Evolutionary conservation across 75 land plant genomes (phyloP).

Genomic region (Selaginella tamariscina): DNA sequence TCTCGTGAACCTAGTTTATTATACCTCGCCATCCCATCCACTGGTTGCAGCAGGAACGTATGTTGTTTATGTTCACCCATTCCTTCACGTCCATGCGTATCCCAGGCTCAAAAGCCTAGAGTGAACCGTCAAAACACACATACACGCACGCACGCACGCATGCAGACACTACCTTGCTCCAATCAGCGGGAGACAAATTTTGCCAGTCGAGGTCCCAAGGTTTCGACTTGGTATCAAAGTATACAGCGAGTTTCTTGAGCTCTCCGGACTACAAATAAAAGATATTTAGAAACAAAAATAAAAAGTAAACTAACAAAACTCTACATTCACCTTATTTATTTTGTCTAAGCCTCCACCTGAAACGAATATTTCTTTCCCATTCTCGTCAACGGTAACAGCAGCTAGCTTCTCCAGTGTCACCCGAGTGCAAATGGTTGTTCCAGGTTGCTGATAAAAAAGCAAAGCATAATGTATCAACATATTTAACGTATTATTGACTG

Average conservation of each 20-base stretch:
- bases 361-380: slow-evolving; percentile 76
- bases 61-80: no score
- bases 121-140: neutral
- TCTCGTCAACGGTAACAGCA: slow-evolving; percentile 87
- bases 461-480: no score
- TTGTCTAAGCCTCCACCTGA: slow-evolving; percentile 78
- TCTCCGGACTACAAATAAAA: slow-evolving; percentile 59
- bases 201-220: slow-evolving; percentile 86
- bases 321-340: slow-evolving; percentile 62
- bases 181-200: slow-evolving; percentile 66
- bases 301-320: neutral
- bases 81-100: slow-evolving; percentile 1
- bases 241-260: slow-evolving; percentile 65
- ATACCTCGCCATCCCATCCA: slow-evolving; percentile 79
- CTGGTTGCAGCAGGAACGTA: slow-evolving; percentile 71
- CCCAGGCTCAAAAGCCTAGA: slow-evolving; percentile 65
- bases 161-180: slow-evolving; percentile 55
- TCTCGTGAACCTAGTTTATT: slow-evolving; percentile 43
- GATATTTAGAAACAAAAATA: neutral
- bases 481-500: no score
- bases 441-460: slow-evolving; percentile 53
- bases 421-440: slow-evolving; percentile 95
- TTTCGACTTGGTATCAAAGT: slow-evolving; percentile 66
- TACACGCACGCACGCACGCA: neutral
- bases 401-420: slow-evolving; percentile 73